Evolutionary conservation across 1,284 basidiomycete species (phyloP).

Genomic region (Thecaphora thlaspeos): DNA sequence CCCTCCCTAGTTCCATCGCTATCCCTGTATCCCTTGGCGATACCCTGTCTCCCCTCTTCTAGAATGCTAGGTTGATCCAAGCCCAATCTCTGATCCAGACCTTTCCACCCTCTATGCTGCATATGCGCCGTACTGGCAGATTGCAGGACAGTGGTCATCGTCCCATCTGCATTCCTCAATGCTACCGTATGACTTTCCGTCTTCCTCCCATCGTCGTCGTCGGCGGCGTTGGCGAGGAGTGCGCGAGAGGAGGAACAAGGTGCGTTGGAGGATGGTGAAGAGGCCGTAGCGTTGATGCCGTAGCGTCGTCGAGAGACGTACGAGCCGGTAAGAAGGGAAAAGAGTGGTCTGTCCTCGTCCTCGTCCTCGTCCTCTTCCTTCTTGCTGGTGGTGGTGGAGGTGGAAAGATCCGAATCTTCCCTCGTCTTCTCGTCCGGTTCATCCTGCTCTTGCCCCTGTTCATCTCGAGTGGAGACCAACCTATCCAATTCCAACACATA

Average conservation of each 20-base stretch:
- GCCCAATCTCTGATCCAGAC: constrained; percentile 77
- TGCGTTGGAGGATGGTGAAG: constrained; percentile 6
- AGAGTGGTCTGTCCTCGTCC: constrained; percentile 64
- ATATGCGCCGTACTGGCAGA: constrained; percentile 64
- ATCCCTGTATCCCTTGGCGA: constrained; percentile 77
- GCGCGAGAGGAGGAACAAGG: no score
- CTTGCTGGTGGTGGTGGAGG: no score
- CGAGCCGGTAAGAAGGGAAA: constrained; percentile 82
- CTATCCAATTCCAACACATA: constrained; percentile 78
- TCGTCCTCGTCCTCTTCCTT: constrained; percentile 16
- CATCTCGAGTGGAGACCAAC: constrained; percentile 25
- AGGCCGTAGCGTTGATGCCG: constrained; percentile 52
- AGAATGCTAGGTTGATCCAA: constrained; percentile 76
- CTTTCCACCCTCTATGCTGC: constrained; percentile 72
- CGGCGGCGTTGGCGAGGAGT: no score
- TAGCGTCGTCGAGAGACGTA: constrained; percentile 77
- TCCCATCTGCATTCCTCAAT: constrained; percentile 67
- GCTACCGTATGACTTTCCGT: constrained; percentile 59
- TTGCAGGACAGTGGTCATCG: constrained; percentile 61
- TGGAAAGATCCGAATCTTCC: no score
- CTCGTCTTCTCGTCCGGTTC: constrained; percentile 4
- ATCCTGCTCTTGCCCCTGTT: constrained; percentile 6
- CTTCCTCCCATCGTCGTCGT: constrained; percentile 3
- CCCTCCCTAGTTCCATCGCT: constrained; percentile 31
- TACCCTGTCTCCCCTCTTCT: constrained; percentile 84